phyloP scores from a whole-genome alignment of 1,284 basidiomycete species.

The Tylopilus orsonianus region DNA sequence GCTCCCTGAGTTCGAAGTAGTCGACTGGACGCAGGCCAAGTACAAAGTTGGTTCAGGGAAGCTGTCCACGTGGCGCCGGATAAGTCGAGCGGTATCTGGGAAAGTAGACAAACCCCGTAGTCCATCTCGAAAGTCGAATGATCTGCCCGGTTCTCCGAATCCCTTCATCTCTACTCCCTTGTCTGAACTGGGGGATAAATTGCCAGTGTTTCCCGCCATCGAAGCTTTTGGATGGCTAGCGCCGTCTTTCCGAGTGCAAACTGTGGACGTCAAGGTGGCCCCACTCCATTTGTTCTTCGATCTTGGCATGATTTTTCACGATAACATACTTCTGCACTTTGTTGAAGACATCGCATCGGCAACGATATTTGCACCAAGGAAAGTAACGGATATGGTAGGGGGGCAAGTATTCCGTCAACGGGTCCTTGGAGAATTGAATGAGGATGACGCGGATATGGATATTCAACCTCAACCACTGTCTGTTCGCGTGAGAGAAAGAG shows the following conservation, averaged over 20 bases:
- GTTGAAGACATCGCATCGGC: constrained; percentile 27
- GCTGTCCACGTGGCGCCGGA: constrained; percentile 61
- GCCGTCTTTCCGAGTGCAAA: background rate
- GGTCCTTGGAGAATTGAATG: constrained; percentile 5
- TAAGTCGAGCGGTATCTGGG: constrained; percentile 18
- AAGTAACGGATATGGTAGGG: background rate
- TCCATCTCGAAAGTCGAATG: constrained; percentile 17
- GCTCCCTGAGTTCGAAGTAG: constrained; percentile 55
- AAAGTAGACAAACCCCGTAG: constrained; percentile 18
- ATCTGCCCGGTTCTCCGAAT: constrained; percentile 25
- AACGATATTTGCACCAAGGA: constrained; percentile 18
- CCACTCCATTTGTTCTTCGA: constrained; percentile 79
- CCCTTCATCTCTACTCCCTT: constrained; percentile 25
- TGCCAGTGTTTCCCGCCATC: constrained; percentile 15
- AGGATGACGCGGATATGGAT: constrained; percentile 17
- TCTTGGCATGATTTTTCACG: constrained; percentile 48
- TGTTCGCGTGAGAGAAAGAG: constrained; percentile 28
- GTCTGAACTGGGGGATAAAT: constrained; percentile 19
- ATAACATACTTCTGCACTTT: constrained; percentile 30
- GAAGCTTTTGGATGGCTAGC: constrained; percentile 17
- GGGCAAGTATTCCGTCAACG: constrained; percentile 1
- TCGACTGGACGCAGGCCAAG: constrained; percentile 60
- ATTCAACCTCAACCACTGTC: constrained; percentile 28
- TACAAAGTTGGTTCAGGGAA: constrained; percentile 46
- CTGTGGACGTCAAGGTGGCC: constrained; percentile 43